A percentile compares a stretch with the other conserved stretches of the same genome.
Conservation (phyloP, 2,329 filamentous ascomycete species). For the Aspergillus tamarii region DNA sequence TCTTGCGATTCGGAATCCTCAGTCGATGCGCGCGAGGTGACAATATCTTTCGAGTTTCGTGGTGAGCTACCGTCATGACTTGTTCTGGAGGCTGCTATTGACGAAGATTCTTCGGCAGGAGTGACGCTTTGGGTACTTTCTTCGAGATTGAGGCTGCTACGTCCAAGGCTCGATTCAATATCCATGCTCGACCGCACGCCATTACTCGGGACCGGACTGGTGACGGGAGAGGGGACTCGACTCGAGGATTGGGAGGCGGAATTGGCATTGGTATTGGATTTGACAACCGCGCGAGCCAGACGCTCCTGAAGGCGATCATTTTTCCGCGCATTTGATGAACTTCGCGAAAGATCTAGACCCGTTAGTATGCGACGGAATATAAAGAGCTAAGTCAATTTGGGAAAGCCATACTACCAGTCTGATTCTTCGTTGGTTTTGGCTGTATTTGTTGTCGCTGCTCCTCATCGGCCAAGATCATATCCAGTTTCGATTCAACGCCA, state of each 20-base stretch:
- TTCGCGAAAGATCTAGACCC: slow-evolving; percentile 58
- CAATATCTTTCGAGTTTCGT: slow-evolving; percentile 33
- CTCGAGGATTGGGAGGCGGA: slow-evolving; percentile 52
- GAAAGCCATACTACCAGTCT: slow-evolving; percentile 38
- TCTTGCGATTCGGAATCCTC: slow-evolving; percentile 14
- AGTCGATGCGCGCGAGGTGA: slow-evolving; percentile 12
- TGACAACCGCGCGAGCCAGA: slow-evolving; percentile 82
- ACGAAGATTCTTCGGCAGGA: slow-evolving; percentile 15
- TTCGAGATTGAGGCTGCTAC: slow-evolving; percentile 25
- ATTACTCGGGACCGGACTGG: slow-evolving; percentile 54
- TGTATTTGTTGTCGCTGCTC: slow-evolving; percentile 34
- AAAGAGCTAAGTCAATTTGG: not conserved
- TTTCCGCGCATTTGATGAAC: slow-evolving; percentile 65
- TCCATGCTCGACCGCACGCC: slow-evolving; percentile 45
- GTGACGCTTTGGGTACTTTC: slow-evolving; percentile 20
- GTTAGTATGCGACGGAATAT: slow-evolving; percentile 26
- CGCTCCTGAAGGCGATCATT: slow-evolving; percentile 89
- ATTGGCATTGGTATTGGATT: slow-evolving; percentile 61
- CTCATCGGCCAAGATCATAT: slow-evolving; percentile 86
- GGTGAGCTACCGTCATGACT: slow-evolving; percentile 35
- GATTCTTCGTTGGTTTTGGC: slow-evolving; percentile 36
- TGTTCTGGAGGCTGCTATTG: slow-evolving; percentile 20
- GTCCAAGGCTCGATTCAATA: slow-evolving; percentile 31
- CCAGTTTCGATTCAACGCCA: slow-evolving; percentile 88
- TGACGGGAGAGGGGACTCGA: slow-evolving; percentile 54